Evolutionary conservation across 2,329 filamentous ascomycete genomes (phyloP).

Genomic region (Biscogniauxia sp.): DNA sequence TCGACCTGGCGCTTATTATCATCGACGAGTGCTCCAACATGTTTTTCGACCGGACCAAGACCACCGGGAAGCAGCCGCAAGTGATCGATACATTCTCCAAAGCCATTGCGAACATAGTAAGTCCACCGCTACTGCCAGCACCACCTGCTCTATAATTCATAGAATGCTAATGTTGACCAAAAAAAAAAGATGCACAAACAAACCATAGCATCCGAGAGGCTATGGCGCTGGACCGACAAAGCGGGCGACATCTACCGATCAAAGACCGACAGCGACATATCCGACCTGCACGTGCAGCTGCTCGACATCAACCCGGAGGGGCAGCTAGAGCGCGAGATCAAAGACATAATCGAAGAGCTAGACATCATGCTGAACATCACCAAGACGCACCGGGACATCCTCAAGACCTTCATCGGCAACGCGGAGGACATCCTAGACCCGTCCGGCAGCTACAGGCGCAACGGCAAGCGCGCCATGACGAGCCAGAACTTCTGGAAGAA

Average conservation of each 20-base stretch:
- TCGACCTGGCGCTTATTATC: constrained; percentile 43
- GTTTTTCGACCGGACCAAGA: constrained; percentile 39
- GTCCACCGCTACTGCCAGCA: constrained; percentile 12
- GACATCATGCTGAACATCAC: constrained; percentile 44
- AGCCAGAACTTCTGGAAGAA: constrained; percentile 1
- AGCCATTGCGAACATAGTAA: constrained; percentile 41
- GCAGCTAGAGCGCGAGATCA: constrained; percentile 41
- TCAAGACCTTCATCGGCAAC: constrained; percentile 28
- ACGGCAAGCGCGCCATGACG: constrained; percentile 6
- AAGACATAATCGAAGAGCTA: constrained; percentile 47
- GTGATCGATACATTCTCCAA: constrained; percentile 41
- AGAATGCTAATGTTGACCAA: neutral
- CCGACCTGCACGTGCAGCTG: constrained; percentile 28
- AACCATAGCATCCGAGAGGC: constrained; percentile 35
- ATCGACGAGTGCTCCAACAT: constrained; percentile 40
- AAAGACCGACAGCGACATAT: constrained; percentile 17
- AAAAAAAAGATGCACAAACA: constrained; percentile 37
- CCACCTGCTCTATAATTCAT: neutral
- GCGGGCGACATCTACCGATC: constrained; percentile 22
- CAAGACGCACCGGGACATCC: constrained; percentile 34
- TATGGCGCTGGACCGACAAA: constrained; percentile 36
- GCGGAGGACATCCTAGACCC: constrained; percentile 23
- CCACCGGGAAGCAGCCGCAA: constrained; percentile 32
- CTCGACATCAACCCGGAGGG: constrained; percentile 44
- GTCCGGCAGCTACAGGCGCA: constrained; percentile 17